Base-by-base conservation (phyloP, 73 alveolate genomes). In the Paramecium caudatum region DNA sequence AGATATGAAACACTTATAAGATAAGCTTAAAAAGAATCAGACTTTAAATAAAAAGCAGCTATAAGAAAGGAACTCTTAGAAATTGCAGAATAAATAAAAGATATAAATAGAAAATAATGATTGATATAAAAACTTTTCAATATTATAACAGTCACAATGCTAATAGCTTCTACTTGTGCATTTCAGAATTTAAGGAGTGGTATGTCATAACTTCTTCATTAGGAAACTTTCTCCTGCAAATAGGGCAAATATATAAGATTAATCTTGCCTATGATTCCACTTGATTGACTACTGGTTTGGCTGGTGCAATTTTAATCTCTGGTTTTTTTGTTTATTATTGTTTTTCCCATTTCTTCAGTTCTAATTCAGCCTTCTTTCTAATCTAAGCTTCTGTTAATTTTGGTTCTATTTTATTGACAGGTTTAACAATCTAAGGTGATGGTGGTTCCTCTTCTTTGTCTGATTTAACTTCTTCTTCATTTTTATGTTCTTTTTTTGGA, bases 281-380 rank as follows among this genome's bases (percentile, higher is more conserved):
- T 37, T 45, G 12, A 16, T 74, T 74, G 8, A 43, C 43, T 0
- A 41, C 32, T 4, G 33, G 69, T 45, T 74, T 74, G 7, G 23
- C 49, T 36, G 43, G 15, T 2, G 21, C 19, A 1, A 74, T 47
- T 19, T 74, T 45, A 17, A 19, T 47, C 5, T 74, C 49, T 33
- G 83, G 65, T 12, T 37, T 43, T 21, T 74, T 74, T 2, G 19
- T 74, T 74, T 41, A 45, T 45, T 74, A 74, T 45, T 15, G 43
- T 74, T 74, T 70, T 37, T 74, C 70, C 88, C 88, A 74, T 45
- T 74, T 74, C 4, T 74, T 74, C 15, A 41, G 55, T 17, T 43
- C 65, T 23, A 27, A 74, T 23, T 41, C 88, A 9, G 62, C 88
- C 27, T 43, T 37, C 32, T 74, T 74, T 7, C 88, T 74, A 10